These are phyloP conservation scores for Epichloe amarillans DNA, from an alignment of 2,329 filamentous ascomycete genomes.

Conservation along the genomic window DNA sequence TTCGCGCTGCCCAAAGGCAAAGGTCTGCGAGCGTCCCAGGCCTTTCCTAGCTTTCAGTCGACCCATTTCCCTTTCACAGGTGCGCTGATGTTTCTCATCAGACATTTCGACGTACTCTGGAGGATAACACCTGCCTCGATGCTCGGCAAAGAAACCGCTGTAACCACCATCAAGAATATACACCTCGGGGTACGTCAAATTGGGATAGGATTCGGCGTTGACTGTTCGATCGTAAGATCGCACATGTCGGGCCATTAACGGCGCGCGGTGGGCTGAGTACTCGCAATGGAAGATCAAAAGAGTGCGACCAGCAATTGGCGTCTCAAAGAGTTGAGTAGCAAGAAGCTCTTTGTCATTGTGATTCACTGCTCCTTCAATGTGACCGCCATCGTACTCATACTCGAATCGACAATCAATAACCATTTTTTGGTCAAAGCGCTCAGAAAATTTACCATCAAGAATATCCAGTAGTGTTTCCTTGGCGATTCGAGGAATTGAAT, in stretches of 20 bases:
- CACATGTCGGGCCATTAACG: constrained; percentile 89
- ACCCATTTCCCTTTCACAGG: constrained; percentile 89
- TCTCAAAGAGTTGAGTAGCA: constrained; percentile 63
- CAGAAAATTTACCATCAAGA: constrained; percentile 69
- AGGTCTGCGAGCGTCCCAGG: constrained; percentile 78
- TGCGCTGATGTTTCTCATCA: constrained; percentile 77
- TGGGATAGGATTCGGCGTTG: constrained; percentile 78
- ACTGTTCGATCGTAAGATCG: constrained; percentile 75
- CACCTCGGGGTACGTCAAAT: constrained; percentile 86
- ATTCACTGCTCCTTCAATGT: constrained; percentile 88
- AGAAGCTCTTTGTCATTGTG: constrained; percentile 93
- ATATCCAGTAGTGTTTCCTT: constrained; percentile 74
- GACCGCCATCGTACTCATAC: constrained; percentile 94
- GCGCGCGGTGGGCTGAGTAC: constrained; percentile 91
- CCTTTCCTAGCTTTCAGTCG: constrained; percentile 84
- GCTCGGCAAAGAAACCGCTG: constrained; percentile 75
- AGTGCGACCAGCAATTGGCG: constrained; percentile 53
- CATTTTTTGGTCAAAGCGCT: constrained; percentile 65
- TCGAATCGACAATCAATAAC: constrained; percentile 96
- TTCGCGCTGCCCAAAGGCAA: constrained; percentile 74
- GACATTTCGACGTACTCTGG: constrained; percentile 97
- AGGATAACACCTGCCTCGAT: constrained; percentile 73
- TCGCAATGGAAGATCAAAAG: constrained; percentile 94
- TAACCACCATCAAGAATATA: constrained; percentile 97
- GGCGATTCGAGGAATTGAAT: constrained; percentile 78